phyloP scores from a whole-genome alignment of 805 yeast genomes.

The Lipomyces kockii region DNA sequence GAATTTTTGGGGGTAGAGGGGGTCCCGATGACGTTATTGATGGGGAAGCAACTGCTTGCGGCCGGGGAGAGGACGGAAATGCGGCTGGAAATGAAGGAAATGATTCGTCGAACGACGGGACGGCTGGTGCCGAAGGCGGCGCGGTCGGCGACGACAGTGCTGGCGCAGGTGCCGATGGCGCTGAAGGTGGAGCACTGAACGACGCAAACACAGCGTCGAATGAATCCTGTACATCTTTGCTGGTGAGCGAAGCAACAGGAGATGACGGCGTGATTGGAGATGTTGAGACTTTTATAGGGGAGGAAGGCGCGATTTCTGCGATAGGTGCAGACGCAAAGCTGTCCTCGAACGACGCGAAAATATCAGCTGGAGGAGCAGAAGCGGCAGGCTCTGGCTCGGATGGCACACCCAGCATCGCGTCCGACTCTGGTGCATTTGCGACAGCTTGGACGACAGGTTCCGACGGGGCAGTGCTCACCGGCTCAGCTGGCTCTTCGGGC shows the following conservation, averaged over 20 bases:
- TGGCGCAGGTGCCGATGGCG: slow-evolving; percentile 14
- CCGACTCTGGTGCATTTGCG: slow-evolving; percentile 18
- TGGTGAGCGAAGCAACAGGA: slow-evolving; percentile 45
- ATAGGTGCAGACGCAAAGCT: slow-evolving; percentile 28
- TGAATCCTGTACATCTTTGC: slow-evolving; percentile 18
- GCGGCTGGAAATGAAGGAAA: slow-evolving; percentile 10
- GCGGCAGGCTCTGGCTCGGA: slow-evolving; percentile 36
- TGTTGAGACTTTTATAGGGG: slow-evolving; percentile 53
- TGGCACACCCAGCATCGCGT: slow-evolving; percentile 18
- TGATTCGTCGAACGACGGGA: slow-evolving; percentile 12
- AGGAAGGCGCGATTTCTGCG: slow-evolving; percentile 17
- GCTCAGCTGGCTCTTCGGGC: slow-evolving; percentile 2
- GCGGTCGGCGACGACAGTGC: background rate
- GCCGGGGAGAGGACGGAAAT: slow-evolving; percentile 22
- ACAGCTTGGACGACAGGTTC: slow-evolving; percentile 1
- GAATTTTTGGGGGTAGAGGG: slow-evolving; percentile 31
- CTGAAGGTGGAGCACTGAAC: slow-evolving; percentile 40
- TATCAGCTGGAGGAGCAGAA: slow-evolving; percentile 39
- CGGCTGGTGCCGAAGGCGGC: background rate
- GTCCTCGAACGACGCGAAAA: slow-evolving; percentile 20
- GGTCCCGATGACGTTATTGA: slow-evolving; percentile 35
- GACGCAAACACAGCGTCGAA: slow-evolving; percentile 52
- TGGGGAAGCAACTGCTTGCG: slow-evolving; percentile 3
- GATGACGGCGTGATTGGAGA: slow-evolving; percentile 62
- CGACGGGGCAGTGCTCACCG: background rate